These are phyloP conservation scores for Sedum album DNA, from an alignment of 164 flowering plant species.

Conservation along the genomic window DNA sequence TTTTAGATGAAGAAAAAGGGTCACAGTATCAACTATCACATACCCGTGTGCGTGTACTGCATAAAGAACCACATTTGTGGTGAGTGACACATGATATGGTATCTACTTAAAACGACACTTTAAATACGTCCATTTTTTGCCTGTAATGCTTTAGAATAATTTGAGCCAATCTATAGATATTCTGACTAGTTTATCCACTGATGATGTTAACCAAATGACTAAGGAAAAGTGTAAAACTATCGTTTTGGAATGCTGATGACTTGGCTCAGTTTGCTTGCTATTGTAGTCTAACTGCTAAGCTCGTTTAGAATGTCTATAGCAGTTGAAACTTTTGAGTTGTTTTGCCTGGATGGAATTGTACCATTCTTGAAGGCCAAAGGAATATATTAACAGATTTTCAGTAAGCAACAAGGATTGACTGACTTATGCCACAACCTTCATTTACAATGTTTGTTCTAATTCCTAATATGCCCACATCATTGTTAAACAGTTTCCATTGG, in stretches of 20 bases:
- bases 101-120: not conserved
- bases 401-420: conserved; percentile 1
- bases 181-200: conserved; percentile 5
- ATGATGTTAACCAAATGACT: not conserved
- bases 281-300: not conserved
- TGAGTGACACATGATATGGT: not conserved
- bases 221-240: no score
- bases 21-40: not conserved
- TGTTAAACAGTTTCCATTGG: no score
- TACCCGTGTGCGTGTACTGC: not conserved
- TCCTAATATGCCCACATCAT: not conserved
- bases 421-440: not conserved
- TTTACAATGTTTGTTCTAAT: not conserved
- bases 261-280: not conserved
- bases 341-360: not conserved
- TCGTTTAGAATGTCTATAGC: not conserved
- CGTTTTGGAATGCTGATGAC: not conserved
- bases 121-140: not conserved
- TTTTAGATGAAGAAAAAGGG: not conserved
- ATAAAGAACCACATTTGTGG: not conserved
- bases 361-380: not conserved
- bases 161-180: not conserved
- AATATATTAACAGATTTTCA: not conserved
- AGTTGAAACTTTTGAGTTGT: not conserved
- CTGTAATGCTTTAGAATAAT: not conserved